Evolutionary conservation across 2,329 filamentous ascomycete species (phyloP).

Genomic region (Ascochyta viciae-villosae): DNA sequence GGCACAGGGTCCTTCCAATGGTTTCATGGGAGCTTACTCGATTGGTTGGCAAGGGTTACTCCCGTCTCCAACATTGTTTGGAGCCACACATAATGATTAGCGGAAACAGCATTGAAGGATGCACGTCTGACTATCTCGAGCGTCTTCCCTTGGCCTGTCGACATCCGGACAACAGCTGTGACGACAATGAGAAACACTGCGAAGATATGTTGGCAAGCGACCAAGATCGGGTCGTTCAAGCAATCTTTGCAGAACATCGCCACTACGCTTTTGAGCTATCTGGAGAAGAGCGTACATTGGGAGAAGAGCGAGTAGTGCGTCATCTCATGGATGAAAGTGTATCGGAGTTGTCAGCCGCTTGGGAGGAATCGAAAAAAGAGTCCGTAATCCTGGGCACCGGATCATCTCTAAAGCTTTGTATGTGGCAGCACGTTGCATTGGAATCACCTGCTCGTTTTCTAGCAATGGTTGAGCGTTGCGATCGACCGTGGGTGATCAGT

Average conservation of each 20-base stretch:
- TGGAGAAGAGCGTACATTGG: not conserved
- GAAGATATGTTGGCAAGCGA: conserved; percentile 7
- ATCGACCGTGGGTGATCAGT: not conserved
- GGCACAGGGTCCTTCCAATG: not conserved
- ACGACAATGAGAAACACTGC: conserved; percentile 6
- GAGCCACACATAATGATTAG: conserved; percentile 1
- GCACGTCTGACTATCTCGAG: not conserved
- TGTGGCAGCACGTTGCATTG: conserved; percentile 4
- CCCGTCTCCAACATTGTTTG: not conserved
- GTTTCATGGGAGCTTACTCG: not conserved
- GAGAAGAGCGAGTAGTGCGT: not conserved
- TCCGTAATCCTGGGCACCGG: not conserved
- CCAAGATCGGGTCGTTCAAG: conserved; percentile 9
- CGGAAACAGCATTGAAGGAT: not conserved
- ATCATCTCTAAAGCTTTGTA: not conserved
- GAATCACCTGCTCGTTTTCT: conserved; percentile 6
- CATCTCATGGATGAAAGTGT: not conserved
- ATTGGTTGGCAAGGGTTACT: not conserved
- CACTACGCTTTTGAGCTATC: conserved; percentile 14
- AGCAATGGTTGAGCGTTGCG: not conserved
- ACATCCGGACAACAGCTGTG: not conserved
- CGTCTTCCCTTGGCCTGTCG: not conserved
- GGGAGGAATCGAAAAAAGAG: not conserved
- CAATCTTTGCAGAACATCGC: conserved; percentile 18
- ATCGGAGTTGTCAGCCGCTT: not conserved